Conservation (phyloP, 345 rosid species). For the Boechera stricta region DNA sequence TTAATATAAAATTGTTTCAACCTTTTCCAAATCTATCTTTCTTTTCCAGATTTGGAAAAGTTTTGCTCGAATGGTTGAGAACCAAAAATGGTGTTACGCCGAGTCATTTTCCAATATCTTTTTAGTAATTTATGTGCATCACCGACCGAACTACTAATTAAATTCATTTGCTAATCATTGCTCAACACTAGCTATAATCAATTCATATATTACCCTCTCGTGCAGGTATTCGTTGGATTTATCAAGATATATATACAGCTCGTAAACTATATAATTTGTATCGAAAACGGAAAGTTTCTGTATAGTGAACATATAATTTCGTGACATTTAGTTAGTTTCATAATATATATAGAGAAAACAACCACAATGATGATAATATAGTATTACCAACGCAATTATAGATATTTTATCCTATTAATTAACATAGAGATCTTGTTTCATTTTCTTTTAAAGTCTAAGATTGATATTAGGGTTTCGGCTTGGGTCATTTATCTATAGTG, state of each 20-base stretch:
- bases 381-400: too few relatives aligned
- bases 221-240: conserved; percentile 18
- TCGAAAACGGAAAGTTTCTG: not conserved
- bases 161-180: not conserved
- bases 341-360: too few relatives aligned
- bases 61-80: conserved; percentile 42
- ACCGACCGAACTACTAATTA: conserved; percentile 40
- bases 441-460: not conserved
- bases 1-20: not conserved
- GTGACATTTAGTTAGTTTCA: not conserved
- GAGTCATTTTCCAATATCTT: conserved; percentile 46
- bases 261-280: not conserved
- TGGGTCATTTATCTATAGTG: not conserved
- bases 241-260: conserved; percentile 22
- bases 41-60: conserved; percentile 47
- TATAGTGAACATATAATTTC: not conserved
- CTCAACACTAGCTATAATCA: not conserved
- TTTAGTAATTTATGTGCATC: conserved; percentile 27
- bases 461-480: not conserved
- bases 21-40: conserved; percentile 44
- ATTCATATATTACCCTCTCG: conserved; percentile 25
- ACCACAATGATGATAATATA: too few relatives aligned
- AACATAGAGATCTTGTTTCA: not conserved
- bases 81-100: conserved; percentile 34
- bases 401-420: not conserved